phyloP scores from a whole-genome alignment of 495 filamentous ascomycete genomes.

The Terfezia boudieri region DNA sequence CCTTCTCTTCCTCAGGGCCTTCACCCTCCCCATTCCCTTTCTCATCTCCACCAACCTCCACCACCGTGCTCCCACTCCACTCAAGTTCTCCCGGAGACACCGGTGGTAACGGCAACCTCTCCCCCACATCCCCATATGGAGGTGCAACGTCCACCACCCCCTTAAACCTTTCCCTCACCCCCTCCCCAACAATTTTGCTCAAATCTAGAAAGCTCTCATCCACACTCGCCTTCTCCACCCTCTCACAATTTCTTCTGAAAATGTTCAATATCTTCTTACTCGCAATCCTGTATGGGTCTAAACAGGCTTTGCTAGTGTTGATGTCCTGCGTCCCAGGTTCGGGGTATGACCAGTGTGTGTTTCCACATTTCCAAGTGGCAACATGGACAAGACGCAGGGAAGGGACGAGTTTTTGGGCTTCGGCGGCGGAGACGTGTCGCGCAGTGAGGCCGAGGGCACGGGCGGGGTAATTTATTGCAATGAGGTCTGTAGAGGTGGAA shows the following conservation, averaged over 20 bases:
- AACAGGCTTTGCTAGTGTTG: conserved; percentile 68
- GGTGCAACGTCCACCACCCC: not conserved
- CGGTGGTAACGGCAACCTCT: conserved; percentile 54
- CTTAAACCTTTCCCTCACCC: not conserved
- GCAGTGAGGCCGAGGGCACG: conserved; percentile 57
- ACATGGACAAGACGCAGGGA: conserved; percentile 51
- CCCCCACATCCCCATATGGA: conserved; percentile 40
- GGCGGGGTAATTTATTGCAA: conserved; percentile 90
- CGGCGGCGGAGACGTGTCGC: conserved; percentile 39
- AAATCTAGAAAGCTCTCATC: conserved; percentile 57
- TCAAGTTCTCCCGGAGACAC: not conserved
- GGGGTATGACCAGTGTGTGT: conserved; percentile 78
- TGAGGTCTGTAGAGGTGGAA: conserved; percentile 35
- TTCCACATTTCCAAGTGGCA: conserved; percentile 82
- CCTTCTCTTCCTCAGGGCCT: not conserved
- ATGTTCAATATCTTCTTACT: conserved; percentile 58
- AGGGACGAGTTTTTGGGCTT: conserved; percentile 79
- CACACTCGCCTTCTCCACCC: conserved; percentile 76
- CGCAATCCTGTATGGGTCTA: conserved; percentile 80
- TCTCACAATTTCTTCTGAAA: conserved; percentile 54
- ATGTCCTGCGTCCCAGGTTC: conserved; percentile 42
- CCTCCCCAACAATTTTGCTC: conserved; percentile 29
- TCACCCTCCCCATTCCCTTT: not conserved
- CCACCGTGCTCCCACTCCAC: not conserved
- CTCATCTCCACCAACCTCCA: not conserved